Base-by-base conservation (phyloP, 2,329 filamentous ascomycete species). In the Arthroderma sp. region DNA sequence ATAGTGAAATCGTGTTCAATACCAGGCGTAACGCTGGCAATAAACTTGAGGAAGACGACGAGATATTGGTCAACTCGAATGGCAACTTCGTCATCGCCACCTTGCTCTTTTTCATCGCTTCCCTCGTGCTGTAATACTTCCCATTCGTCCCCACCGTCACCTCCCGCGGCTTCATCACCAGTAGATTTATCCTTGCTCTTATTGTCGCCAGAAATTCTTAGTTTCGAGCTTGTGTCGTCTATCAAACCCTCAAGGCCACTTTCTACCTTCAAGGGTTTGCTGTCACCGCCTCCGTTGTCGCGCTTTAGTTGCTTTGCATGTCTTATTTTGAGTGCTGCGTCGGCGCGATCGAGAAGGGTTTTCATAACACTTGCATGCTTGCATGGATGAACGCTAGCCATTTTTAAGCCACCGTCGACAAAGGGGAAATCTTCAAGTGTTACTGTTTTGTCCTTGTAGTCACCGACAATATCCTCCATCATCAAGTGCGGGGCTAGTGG, bases 1-100 rank as follows among this genome's bases (percentile, higher is more conserved):
- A 95, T 95, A 1, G 89, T 96, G 63, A 93, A 95, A 62, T 96
- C 89, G 63, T 95, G 86, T 67, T 96, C 89, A 63, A 98, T 96
- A 40, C 88, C 88, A 4, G 91, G 91, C 10, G 89, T 96, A 38
- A 98, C 91, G 56, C 82, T 91, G 31, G 82, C 80, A 70, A 85
- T 85, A 63, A 85, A 85, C 74, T 72, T 72, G 49, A 72, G 54
- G 53, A 72, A 72, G 10, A 72, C 69, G 40, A 72, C 68, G 48
- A 72, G 51, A 55, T 72, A 72, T 56, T 72, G 69, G 54, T 72
- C 69, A 33, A 71, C 69, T 7, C 69, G 58, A 46, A 71, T 71
- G 6, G 69, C 69, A 43, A 62, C 56, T 46, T 67, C 62, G 3
- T 22, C 15, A 22, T 22, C 15, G 15, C 15, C 15, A 22, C 15